These are phyloP conservation scores for Solanum tarapatanum DNA, from an alignment of 257 asterid genomes.

Conservation along the genomic window DNA sequence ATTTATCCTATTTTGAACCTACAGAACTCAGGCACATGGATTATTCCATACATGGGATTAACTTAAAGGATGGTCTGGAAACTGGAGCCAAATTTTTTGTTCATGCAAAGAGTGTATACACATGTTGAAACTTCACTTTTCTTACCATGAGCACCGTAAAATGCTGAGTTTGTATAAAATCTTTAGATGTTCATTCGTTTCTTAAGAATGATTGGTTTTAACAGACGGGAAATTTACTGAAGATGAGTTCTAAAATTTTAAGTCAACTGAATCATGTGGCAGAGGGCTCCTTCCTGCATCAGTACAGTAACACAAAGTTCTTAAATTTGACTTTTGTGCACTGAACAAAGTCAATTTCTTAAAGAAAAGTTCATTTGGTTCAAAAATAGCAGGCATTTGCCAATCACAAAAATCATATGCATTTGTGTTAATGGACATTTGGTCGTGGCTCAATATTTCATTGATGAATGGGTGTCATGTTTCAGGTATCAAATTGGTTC, in stretches of 20 bases:
- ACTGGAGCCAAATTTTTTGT: not conserved
- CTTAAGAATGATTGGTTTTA: not conserved
- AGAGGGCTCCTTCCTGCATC: not conserved
- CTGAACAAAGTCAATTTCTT: not conserved
- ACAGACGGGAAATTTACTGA: not conserved
- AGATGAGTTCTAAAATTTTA: not conserved
- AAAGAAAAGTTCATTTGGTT: not conserved
- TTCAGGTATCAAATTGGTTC: slow-evolving; percentile 95
- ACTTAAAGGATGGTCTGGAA: not conserved
- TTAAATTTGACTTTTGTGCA: not conserved
- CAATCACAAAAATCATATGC: not conserved
- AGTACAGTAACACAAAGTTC: not conserved
- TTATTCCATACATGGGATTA: not conserved
- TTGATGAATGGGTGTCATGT: slow-evolving; percentile 2
- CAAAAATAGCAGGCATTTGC: not conserved
- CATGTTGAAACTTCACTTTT: not conserved
- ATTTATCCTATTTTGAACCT: not conserved
- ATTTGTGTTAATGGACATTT: not conserved
- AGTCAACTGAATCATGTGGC: not conserved
- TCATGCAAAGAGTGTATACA: not conserved
- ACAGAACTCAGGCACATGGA: not conserved
- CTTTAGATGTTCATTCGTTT: not conserved
- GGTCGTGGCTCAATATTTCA: not conserved
- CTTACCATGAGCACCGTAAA: not conserved
- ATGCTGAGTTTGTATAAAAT: not conserved